Base-by-base conservation (phyloP, 2,329 filamentous ascomycete genomes). In the Fusarium aywerte region DNA sequence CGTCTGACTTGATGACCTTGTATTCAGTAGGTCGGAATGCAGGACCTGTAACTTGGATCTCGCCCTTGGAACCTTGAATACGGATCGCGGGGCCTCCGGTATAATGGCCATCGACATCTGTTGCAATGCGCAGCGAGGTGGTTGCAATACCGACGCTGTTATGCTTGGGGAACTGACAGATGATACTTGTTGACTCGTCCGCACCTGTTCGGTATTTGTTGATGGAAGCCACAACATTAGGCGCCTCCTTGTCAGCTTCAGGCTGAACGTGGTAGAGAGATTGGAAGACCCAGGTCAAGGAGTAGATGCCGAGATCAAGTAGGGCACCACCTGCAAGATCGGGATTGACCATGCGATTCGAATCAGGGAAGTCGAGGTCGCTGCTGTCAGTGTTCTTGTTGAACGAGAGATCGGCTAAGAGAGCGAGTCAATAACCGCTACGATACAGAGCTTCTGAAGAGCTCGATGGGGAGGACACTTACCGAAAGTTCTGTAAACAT, bases 211-310 rank as follows among this genome's bases (percentile, higher is more conserved):
- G 82, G 78, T 92, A 92, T 75, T 91, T 90, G 74, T 87, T 88
- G 72, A 93, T 87, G 51, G 91, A 87, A 1, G 89, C 85, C 11
- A 88, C 80, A 5, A 96, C 89, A 42, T 82, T 84, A 7, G 93
- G 93, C 1, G 85, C 75, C 77, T 92, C 86, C 70, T 92, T 91
- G 53, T 86, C 81, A 23, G 85, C 84, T 68, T 89, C 83, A 3
- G 89, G 84, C 74, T 94, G 90, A 4, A 91, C 87, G 77, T 93
- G 92, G 80, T 97, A 97, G 27, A 97, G 85, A 42, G 90, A 90
- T 80, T 97, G 92, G 84, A 95, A 96, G 48, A 96, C 86, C 93
- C 93, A 97, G 31, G 92, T 96, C 64, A 97, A 80, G 44, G 92
- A 88, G 81, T 97, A 97, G 78, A 97, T 91, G 63, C 93, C 93